Percentiles rank a stretch among this genome's conserved stretches.
Conservation (phyloP, 2,329 filamentous ascomycete species). For the Cladophialophora chaetospira region DNA sequence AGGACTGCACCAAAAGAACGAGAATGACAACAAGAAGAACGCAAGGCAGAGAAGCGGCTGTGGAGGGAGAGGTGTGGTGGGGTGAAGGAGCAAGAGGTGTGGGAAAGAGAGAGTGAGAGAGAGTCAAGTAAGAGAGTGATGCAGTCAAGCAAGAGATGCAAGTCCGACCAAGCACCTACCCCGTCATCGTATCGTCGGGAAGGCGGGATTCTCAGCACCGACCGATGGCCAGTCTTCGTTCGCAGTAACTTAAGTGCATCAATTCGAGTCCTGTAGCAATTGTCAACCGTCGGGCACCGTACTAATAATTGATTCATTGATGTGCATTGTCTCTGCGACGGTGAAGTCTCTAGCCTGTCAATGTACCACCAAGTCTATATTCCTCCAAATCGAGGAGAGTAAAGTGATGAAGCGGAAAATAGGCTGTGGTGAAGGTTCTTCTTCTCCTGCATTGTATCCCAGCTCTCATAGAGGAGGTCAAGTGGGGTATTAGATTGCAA, state of each 20-base stretch:
- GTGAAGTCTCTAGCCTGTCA: no score
- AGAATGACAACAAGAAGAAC: conserved; percentile 32
- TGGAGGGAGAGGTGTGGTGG: conserved; percentile 6
- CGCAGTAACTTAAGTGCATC: conserved; percentile 8
- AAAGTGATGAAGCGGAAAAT: conserved; percentile 37
- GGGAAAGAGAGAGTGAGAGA: conserved; percentile 3
- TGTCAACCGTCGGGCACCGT: no score
- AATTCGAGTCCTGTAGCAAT: no score
- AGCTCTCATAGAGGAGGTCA: conserved; percentile 54
- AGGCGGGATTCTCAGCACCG: conserved; percentile 1
- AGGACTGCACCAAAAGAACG: conserved; percentile 28
- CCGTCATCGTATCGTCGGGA: background rate
- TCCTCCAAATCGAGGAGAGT: conserved; percentile 39
- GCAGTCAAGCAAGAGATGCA: conserved; percentile 2
- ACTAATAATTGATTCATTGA: no score
- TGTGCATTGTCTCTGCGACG: no score
- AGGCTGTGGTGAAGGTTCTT: conserved; percentile 38
- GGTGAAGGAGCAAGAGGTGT: background rate
- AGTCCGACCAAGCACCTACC: conserved; percentile 3
- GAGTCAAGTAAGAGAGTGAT: background rate
- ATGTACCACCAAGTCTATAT: conserved; percentile 46
- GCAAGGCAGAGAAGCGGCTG: conserved; percentile 19
- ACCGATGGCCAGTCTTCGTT: no score
- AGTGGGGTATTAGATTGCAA: conserved; percentile 72
- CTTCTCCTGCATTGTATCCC: conserved; percentile 74